phyloP scores from a whole-genome alignment of 371 early-diverging fungal genomes.

The Gilbertella persicaria region DNA sequence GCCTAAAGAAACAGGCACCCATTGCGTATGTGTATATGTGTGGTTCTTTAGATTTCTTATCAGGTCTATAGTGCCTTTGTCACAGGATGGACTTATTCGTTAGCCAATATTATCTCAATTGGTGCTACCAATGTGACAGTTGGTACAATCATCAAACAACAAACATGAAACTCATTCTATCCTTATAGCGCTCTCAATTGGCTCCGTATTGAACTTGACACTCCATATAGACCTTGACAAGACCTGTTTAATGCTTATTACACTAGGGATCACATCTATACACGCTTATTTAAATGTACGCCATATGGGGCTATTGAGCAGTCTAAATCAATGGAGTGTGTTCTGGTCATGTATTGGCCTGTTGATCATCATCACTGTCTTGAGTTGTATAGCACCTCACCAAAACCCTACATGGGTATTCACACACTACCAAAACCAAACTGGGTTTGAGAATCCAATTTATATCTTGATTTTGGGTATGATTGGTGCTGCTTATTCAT shows the following conservation, averaged over 20 bases:
- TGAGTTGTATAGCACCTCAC: conserved; percentile 25
- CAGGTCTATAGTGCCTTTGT: conserved; percentile 35
- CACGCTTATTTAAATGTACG: conserved; percentile 37
- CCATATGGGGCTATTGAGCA: conserved; percentile 22
- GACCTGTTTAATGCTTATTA: conserved; percentile 26
- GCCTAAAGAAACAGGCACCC: conserved; percentile 21
- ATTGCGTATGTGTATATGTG: conserved; percentile 28
- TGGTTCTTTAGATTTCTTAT: background rate
- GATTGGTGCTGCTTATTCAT: conserved; percentile 47
- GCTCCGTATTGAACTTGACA: conserved; percentile 30
- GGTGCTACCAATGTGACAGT: conserved; percentile 47
- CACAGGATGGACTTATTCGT: conserved; percentile 47
- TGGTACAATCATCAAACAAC: conserved; percentile 20
- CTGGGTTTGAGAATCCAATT: conserved; percentile 38
- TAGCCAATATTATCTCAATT: conserved; percentile 42
- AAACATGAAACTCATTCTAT: background rate
- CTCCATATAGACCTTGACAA: conserved; percentile 23
- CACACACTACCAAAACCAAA: conserved; percentile 42
- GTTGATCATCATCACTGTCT: conserved; percentile 23
- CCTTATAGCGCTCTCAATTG: conserved; percentile 21
- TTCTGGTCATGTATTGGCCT: conserved; percentile 48
- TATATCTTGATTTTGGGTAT: conserved; percentile 46
- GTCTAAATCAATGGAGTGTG: conserved; percentile 43
- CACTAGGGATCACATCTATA: conserved; percentile 25
- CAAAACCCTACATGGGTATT: conserved; percentile 36